Conservation (phyloP, 176 grass and related monocot genomes). For the Oryza coarctata region DNA sequence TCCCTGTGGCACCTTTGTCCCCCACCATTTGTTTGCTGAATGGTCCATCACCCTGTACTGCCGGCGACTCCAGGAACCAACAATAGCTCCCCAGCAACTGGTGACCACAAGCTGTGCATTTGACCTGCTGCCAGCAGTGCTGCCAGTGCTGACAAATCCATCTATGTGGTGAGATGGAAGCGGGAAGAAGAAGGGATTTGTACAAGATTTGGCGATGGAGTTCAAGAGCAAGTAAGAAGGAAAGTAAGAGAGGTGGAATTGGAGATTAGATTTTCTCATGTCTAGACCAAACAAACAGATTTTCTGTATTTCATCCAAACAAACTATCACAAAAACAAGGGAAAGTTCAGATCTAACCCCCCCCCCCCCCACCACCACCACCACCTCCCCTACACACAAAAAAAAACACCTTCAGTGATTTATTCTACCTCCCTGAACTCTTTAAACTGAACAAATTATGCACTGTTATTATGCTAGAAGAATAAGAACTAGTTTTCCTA, state of each 20-base stretch:
- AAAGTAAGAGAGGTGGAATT: neutral
- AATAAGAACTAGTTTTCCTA: neutral
- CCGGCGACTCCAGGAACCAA: neutral
- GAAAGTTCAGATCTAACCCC: too few relatives aligned
- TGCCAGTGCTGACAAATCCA: neutral
- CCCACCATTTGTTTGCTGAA: neutral
- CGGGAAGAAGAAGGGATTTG: too few relatives aligned
- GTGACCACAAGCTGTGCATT: neutral
- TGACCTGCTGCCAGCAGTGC: neutral
- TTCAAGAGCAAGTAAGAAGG: neutral
- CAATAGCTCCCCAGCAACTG: neutral
- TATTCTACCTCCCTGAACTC: neutral
- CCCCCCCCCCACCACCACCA: too few relatives aligned
- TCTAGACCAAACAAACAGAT: neutral
- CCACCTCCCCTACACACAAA: too few relatives aligned
- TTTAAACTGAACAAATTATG: neutral
- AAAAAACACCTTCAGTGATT: too few relatives aligned
- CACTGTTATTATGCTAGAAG: neutral
- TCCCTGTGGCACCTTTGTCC: neutral
- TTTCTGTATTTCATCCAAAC: neutral
- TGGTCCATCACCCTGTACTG: neutral
- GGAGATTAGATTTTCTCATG: neutral
- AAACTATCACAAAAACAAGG: neutral
- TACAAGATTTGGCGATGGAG: neutral
- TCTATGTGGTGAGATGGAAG: neutral